These are phyloP conservation scores for Solanum chacoense DNA, from an alignment of 305 asterid species.

Conservation along the genomic window DNA sequence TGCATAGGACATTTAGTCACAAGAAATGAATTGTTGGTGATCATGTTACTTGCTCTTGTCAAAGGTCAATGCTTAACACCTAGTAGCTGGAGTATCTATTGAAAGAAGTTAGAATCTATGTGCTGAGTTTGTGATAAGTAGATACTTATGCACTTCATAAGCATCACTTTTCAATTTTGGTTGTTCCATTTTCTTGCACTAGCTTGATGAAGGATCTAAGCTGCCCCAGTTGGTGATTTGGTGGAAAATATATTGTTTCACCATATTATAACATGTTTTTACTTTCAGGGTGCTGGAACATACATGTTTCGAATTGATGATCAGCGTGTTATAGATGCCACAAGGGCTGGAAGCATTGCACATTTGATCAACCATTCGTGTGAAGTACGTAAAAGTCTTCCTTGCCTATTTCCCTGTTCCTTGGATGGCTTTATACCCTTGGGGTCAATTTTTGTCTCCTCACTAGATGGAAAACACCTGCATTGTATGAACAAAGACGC, in stretches of 20 bases:
- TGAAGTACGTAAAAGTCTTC: slow-evolving; percentile 48
- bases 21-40: neutral
- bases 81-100: neutral
- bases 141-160: neutral
- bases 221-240: neutral
- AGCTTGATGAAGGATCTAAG: neutral
- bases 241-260: neutral
- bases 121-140: neutral
- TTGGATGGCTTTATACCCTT: slow-evolving; percentile 1
- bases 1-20: neutral
- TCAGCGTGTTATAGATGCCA: slow-evolving; percentile 89
- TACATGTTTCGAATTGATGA: slow-evolving; percentile 94
- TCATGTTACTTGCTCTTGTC: neutral
- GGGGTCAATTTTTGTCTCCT: neutral
- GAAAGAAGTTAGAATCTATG: neutral
- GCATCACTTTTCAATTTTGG: neutral
- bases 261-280: slow-evolving; percentile 1
- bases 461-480: neutral
- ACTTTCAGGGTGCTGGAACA: slow-evolving; percentile 94
- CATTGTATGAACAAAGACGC: neutral
- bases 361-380: slow-evolving; percentile 97
- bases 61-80: neutral
- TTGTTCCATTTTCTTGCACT: neutral
- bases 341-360: slow-evolving; percentile 95
- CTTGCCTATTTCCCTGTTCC: slow-evolving; percentile 7